Evolutionary conservation across 352 stramenopile species (phyloP), one percentile per base, ranked within the genome.

Genomic region (Phytopythium cucurbitacearum): DNA sequence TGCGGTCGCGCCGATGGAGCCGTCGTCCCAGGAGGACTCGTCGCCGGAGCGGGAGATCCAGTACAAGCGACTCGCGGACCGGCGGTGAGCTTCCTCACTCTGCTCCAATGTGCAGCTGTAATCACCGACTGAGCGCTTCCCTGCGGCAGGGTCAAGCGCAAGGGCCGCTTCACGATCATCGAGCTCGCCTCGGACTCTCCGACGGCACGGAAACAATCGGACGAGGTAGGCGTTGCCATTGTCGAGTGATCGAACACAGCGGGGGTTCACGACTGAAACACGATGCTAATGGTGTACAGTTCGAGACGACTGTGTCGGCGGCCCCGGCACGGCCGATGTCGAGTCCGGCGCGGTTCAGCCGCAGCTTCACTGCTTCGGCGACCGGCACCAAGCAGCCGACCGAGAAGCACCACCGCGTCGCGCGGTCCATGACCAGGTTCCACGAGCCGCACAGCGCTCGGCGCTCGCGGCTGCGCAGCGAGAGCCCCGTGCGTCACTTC

Each of bases 161-260:
- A 82, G 63, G 80, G 81, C 5, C 79, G 81, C n/a, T 92, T 92
- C 58, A 92, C 81, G 48, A 92, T 92, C 64, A 92, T 89, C 42
- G 81, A 92, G 55, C 62, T 90, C 36, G 69, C 80, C 34, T 82
- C 65, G 12, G 75, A 86, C 59, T 82, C 80, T 13, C 74, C 78
- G 12, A 72, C 69, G 10, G 81, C 73, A 4, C 68, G 67, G 37
- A 76, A 77, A 35, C 70, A 72, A 55, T 67, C 74, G 6, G 73
- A 85, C 47, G 75, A 85, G 48, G 80, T 87, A 69, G 38, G 62
- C 55, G 34, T 38, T 0, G 34, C 0, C 4, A 36, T 28, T 37
- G 5, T 32, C 3, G 11, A 47, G 8, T 49, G 34, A 32, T 28
- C 21, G 21, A 28, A 28, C 21, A 28, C 21, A 28, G 21, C 21